A percentile compares a stretch with the other conserved stretches of the same genome.
These are phyloP conservation scores for Pythium diclinum DNA, from an alignment of 352 stramenopile species.

Conservation along the genomic window DNA sequence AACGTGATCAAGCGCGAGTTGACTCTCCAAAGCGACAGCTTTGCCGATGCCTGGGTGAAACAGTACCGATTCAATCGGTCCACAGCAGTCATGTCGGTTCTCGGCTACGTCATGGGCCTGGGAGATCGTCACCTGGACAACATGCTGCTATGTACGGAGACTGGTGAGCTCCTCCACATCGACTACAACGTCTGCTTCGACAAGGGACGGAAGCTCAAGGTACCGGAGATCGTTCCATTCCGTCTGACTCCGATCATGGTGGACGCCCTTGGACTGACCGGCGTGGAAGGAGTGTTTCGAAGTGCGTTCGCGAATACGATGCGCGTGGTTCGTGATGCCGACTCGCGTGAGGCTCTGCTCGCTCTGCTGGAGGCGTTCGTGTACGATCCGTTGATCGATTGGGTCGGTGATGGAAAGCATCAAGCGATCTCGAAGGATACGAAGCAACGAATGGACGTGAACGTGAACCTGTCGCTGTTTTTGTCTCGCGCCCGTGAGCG, in stretches of 20 bases:
- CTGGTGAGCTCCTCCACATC: slow-evolving; percentile 88
- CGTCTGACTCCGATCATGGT: slow-evolving; percentile 83
- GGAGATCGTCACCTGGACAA: slow-evolving; percentile 92
- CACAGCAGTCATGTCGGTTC: slow-evolving; percentile 83
- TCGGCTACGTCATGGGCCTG: slow-evolving; percentile 88
- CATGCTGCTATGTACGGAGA: slow-evolving; percentile 80
- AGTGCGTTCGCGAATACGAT: slow-evolving; percentile 70
- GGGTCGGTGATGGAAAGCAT: slow-evolving; percentile 32
- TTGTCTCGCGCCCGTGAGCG: slow-evolving; percentile 76
- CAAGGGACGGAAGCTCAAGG: slow-evolving; percentile 80
- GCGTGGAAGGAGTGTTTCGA: slow-evolving; percentile 72
- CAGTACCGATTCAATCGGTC: slow-evolving; percentile 58
- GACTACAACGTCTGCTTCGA: slow-evolving; percentile 94
- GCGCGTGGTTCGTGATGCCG: slow-evolving; percentile 55
- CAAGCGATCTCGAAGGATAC: slow-evolving; percentile 12
- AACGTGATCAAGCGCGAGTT: slow-evolving; percentile 74
- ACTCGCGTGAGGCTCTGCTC: slow-evolving; percentile 67
- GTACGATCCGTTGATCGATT: slow-evolving; percentile 83
- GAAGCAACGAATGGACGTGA: slow-evolving; percentile 75
- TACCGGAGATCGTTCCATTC: slow-evolving; percentile 90
- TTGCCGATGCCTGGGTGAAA: slow-evolving; percentile 67
- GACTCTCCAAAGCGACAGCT: slow-evolving; percentile 43
- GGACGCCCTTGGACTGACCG: slow-evolving; percentile 69
- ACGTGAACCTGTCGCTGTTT: slow-evolving; percentile 86
- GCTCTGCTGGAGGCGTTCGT: slow-evolving; percentile 83